phyloP scores from a whole-genome alignment of 805 yeast species.

The Wickerhamiella domercqiae region DNA sequence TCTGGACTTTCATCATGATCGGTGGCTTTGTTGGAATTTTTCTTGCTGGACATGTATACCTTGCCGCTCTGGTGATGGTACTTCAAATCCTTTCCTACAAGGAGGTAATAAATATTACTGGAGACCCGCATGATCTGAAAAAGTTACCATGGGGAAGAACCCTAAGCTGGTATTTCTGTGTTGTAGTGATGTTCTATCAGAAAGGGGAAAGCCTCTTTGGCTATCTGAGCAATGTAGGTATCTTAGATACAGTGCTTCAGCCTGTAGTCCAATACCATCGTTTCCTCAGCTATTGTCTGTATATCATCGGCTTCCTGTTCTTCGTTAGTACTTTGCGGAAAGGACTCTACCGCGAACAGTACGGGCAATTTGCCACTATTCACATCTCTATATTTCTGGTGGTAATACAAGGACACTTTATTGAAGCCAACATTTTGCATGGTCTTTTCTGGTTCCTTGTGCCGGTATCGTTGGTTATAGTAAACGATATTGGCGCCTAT shows the following conservation, averaged over 20 bases:
- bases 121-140: conserved; percentile 71
- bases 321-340: conserved; percentile 81
- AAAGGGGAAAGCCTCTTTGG: conserved; percentile 73
- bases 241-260: conserved; percentile 37
- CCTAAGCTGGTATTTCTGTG: conserved; percentile 84
- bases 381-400: conserved; percentile 86
- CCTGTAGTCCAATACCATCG: conserved; percentile 64
- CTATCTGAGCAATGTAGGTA: conserved; percentile 42
- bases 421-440: conserved; percentile 72
- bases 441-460: conserved; percentile 91
- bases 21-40: conserved; percentile 50
- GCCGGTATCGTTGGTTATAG: conserved; percentile 83
- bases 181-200: conserved; percentile 74
- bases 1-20: conserved; percentile 92
- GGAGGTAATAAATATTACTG: conserved; percentile 75
- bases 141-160: conserved; percentile 68
- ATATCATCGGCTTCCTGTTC: conserved; percentile 74
- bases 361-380: conserved; percentile 82
- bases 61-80: conserved; percentile 52
- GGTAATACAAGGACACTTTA: conserved; percentile 86
- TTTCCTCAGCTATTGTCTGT: conserved; percentile 68
- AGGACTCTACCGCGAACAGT: conserved; percentile 82
- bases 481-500: conserved; percentile 92
- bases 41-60: conserved; percentile 73
- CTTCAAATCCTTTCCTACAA: conserved; percentile 75